Conservation (phyloP, 768 basidiomycete genomes). For the Pleurotus tuoliensis region DNA sequence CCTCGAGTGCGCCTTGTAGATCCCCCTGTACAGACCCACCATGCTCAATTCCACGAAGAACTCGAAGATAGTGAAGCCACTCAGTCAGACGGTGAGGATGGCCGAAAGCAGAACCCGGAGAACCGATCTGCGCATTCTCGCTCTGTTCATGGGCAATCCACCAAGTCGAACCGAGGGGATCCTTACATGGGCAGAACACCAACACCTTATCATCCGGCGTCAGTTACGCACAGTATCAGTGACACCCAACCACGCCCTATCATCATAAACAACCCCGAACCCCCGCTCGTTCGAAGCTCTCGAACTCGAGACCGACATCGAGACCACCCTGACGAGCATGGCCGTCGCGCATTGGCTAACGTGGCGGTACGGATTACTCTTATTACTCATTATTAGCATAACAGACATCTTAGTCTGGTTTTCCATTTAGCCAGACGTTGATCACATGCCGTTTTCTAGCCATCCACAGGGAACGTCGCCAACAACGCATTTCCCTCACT, state of each 20-base stretch:
- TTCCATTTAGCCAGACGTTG: background rate
- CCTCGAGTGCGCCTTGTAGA: background rate
- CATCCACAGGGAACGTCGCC: background rate
- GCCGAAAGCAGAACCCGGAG: background rate
- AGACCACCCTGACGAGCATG: background rate
- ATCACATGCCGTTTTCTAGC: slow-evolving; percentile 1
- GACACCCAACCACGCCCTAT: no score
- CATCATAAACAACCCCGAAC: no score
- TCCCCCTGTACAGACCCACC: background rate
- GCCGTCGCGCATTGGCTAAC: background rate
- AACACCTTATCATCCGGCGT: slow-evolving; percentile 1
- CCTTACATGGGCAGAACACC: slow-evolving; percentile 4
- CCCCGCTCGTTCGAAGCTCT: no score
- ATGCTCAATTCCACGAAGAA: slow-evolving; percentile 4
- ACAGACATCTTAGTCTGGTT: background rate
- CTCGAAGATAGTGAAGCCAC: background rate
- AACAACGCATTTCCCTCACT: background rate
- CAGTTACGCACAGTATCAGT: background rate
- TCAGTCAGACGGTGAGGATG: background rate
- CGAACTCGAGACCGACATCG: no score
- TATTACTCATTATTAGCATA: background rate
- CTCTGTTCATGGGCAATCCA: background rate
- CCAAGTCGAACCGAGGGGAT: background rate
- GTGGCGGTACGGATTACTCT: background rate
- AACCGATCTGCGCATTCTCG: background rate